Evolutionary conservation across 139 green algal species (phyloP).

Genomic region (Eudorina sp.): DNA sequence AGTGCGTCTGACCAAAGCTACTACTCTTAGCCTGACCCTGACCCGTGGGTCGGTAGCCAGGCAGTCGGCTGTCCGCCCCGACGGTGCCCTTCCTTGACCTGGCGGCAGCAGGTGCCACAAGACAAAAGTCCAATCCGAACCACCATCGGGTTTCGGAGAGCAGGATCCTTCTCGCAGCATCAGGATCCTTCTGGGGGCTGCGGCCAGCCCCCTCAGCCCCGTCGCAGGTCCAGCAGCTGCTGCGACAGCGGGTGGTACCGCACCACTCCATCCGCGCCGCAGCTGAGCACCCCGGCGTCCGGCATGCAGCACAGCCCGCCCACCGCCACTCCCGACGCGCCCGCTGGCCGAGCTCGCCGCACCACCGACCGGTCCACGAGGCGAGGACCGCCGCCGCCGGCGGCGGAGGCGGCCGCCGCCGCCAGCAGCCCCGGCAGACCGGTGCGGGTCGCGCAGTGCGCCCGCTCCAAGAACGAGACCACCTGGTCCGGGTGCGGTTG

Average conservation of each 20-base stretch:
- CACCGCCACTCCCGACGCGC: conserved; percentile 56
- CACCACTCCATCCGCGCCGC: conserved; percentile 73
- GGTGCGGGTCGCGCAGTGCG: conserved; percentile 44
- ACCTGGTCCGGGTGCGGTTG: conserved; percentile 23
- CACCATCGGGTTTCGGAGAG: background rate
- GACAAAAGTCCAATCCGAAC: background rate
- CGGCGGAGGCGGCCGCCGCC: conserved; percentile 18
- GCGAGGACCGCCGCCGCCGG: background rate
- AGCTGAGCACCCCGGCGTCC: conserved; percentile 71
- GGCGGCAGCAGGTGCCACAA: background rate
- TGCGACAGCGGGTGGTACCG: conserved; percentile 63
- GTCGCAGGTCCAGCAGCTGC: conserved; percentile 26
- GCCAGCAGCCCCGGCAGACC: conserved; percentile 40
- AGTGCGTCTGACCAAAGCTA: too few relatives aligned
- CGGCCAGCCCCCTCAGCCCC: background rate
- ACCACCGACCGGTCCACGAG: background rate
- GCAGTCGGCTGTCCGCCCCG: background rate
- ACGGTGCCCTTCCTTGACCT: background rate
- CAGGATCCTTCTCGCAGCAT: background rate
- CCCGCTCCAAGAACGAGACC: conserved; percentile 56
- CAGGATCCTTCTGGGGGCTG: background rate
- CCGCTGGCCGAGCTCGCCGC: conserved; percentile 4
- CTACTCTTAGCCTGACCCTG: too few relatives aligned
- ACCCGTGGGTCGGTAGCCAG: too few relatives aligned
- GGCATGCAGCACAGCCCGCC: conserved; percentile 57